Evolutionary conservation across 1,139 yeast species (phyloP).

Genomic region (Taphrina confusa): DNA sequence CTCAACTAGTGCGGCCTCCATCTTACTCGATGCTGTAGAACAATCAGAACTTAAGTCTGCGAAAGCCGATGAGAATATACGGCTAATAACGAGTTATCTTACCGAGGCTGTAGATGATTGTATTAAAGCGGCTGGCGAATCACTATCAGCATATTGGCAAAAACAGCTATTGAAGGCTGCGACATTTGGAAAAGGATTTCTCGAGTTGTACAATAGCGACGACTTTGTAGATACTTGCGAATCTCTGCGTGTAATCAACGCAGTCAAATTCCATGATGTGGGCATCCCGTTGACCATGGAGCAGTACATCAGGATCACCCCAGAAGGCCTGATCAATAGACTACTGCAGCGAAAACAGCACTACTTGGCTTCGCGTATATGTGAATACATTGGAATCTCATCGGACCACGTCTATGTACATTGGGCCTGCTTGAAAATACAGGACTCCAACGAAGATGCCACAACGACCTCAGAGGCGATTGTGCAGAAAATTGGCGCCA

Average conservation of each 20-base stretch:
- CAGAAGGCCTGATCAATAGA: slow-evolving; percentile 57
- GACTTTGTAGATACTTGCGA: slow-evolving; percentile 64
- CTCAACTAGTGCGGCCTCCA: slow-evolving; percentile 78
- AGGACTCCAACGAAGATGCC: slow-evolving; percentile 60
- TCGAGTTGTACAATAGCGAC: slow-evolving; percentile 54
- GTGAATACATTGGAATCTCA: slow-evolving; percentile 57
- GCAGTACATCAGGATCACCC: slow-evolving; percentile 52
- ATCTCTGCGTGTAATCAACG: slow-evolving; percentile 66
- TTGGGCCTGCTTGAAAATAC: slow-evolving; percentile 75
- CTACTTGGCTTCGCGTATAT: slow-evolving; percentile 63
- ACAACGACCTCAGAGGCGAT: slow-evolving; percentile 58
- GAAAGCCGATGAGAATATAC: slow-evolving; percentile 76
- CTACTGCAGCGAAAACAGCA: slow-evolving; percentile 64
- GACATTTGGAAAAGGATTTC: slow-evolving; percentile 76
- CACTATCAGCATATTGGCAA: slow-evolving; percentile 76
- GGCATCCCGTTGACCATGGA: slow-evolving; percentile 67
- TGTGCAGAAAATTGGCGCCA: slow-evolving; percentile 50
- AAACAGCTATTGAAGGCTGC: slow-evolving; percentile 78
- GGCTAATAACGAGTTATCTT: slow-evolving; percentile 58
- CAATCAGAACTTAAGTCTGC: slow-evolving; percentile 71
- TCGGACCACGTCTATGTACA: slow-evolving; percentile 62
- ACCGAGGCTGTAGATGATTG: slow-evolving; percentile 69
- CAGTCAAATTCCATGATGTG: slow-evolving; percentile 62
- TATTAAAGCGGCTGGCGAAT: slow-evolving; percentile 73
- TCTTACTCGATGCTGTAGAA: slow-evolving; percentile 78